Evolutionary conservation across 164 flowering plant genomes (phyloP).

Genomic region (grape (Vitis vinifera)): DNA sequence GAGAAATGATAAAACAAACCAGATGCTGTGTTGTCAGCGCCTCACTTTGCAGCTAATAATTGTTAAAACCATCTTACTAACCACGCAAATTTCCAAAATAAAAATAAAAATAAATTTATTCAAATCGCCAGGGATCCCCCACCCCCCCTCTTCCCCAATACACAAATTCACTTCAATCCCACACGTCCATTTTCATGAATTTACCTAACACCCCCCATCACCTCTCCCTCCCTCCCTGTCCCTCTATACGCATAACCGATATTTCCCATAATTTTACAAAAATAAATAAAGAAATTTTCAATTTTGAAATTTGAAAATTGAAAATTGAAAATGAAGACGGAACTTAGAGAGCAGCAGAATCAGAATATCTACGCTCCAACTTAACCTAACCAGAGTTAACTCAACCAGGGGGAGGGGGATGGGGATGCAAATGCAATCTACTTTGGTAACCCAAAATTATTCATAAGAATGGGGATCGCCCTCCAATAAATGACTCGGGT

Average conservation of each 20-base stretch:
- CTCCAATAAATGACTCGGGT: conserved; percentile 10
- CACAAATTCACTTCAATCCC: too few relatives aligned
- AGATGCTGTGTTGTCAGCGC: conserved; percentile 56
- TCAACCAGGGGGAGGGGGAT: background rate
- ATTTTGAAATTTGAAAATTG: background rate
- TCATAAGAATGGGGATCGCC: background rate
- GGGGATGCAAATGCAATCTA: background rate
- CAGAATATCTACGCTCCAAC: conserved; percentile 23
- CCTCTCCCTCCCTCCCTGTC: too few relatives aligned
- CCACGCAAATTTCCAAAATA: background rate
- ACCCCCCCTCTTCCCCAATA: too few relatives aligned
- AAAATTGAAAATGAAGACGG: too few relatives aligned
- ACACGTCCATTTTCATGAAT: too few relatives aligned
- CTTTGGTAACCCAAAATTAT: background rate
- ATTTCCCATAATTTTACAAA: background rate
- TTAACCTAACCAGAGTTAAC: conserved; percentile 14
- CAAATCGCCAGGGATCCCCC: background rate
- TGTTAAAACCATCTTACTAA: conserved; percentile 31
- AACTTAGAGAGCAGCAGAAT: conserved; percentile 9
- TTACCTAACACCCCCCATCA: too few relatives aligned
- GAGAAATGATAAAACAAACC: conserved; percentile 31
- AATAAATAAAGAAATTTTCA: background rate
- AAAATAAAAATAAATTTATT: background rate
- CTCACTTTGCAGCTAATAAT: conserved; percentile 58
- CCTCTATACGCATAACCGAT: too few relatives aligned